Evolutionary conservation across 2,329 filamentous ascomycete species (phyloP), one percentile per base, ranked within the genome.

Genomic region (Fusarium musae): DNA sequence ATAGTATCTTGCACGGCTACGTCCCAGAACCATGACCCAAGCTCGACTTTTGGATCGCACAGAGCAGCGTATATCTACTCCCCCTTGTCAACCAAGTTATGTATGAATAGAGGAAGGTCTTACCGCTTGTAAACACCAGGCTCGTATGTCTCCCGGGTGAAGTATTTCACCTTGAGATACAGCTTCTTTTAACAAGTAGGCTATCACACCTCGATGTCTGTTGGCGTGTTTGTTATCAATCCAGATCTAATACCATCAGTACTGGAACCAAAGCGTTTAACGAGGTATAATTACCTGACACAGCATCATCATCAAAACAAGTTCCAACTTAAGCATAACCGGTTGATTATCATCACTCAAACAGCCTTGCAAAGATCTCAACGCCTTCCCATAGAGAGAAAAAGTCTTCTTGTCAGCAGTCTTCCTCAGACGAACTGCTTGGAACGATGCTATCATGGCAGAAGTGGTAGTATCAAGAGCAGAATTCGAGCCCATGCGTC

Each of bases 11-110:
- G 67, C 6, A 61, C 9, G 1, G 62, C 67, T 5, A 74, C 36
- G 6, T 71, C 50, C 70, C 70, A 69, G 9, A 53, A 74, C 70
- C 71, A 73, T 6, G 63, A n/a, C 3, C 63, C 70, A 0, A 73
- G 70, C 21, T 60, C 32, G 3, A 73, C 40, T 0, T 56, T 68
- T 6, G 66, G 66, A 21, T 71, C 59, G 9, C 56, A 49, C 1
- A 73, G 37, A 10, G 61, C 56, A 3, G 63, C 70, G 36, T 59
- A 73, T 6, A 73, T 39, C 71, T 73, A 4, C 1, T 2, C 2
- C 2, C 3, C 4, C 9, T 2, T 42, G 28, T 69, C 1, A 70
- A 37, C 8, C 7, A 23, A 12, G 19, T 2, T 3, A 26, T 5
- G 8, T 4, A 1, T 13, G 9, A 13, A 3, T 2, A 39, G 5